Percentiles rank a stretch among this genome's conserved stretches.
Conservation (phyloP, 495 filamentous ascomycete genomes). For the Rusavskia elegans region DNA sequence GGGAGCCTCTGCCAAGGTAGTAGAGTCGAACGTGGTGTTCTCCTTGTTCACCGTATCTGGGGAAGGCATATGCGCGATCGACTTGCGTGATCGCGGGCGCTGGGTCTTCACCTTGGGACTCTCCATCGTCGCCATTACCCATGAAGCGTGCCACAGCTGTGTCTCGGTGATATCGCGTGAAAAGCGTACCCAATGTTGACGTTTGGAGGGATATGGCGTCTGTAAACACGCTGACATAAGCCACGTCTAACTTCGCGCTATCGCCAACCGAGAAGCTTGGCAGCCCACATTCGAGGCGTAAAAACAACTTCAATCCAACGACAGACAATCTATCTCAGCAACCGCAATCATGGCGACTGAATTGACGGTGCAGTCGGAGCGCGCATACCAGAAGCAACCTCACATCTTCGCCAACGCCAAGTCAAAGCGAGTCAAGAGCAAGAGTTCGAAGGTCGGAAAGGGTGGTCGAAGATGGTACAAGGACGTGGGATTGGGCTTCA, state of each 20-base stretch:
- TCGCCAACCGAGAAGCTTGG: background rate
- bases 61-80: conserved; percentile 51
- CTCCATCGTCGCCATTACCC: conserved; percentile 4
- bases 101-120: conserved; percentile 10
- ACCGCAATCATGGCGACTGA: conserved; percentile 91
- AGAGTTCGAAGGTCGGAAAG: conserved; percentile 73
- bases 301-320: conserved; percentile 15
- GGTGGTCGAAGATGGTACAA: conserved; percentile 94
- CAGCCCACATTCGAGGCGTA: background rate
- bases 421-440: conserved; percentile 70
- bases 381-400: conserved; percentile 98
- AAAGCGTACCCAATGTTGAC: background rate
- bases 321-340: conserved; percentile 10
- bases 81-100: conserved; percentile 54
- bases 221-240: background rate
- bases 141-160: background rate
- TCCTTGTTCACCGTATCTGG: conserved; percentile 44
- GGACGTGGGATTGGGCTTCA: conserved; percentile 97
- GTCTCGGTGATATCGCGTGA: background rate
- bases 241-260: background rate
- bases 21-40: conserved; percentile 51
- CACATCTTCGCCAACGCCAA: conserved; percentile 98
- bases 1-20: conserved; percentile 21
- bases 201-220: background rate
- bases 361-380: conserved; percentile 94